Evolutionary conservation across 108 stramenopile species (phyloP), one percentile per base, ranked within the genome.

Genomic region (Cyclotella sp.): DNA sequence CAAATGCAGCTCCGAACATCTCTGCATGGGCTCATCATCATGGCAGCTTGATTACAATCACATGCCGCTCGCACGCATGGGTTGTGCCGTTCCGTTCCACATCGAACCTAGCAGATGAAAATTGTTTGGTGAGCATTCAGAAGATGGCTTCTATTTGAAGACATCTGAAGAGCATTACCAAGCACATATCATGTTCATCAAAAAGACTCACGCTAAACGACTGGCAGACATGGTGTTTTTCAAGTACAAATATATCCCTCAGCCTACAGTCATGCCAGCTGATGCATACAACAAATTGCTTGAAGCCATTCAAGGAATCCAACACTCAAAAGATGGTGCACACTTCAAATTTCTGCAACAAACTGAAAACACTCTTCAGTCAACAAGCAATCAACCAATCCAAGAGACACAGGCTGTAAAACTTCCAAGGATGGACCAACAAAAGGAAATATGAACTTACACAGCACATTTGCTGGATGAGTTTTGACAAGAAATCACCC

Each of bases 51-150:
- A 85, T 74, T 83, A 53, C 78, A 82, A 87, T 64, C 53, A 63
- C 19, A 78, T 75, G 42, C 87, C 87, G 10, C 22, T 87, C 9
- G 84, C 78, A 12, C 87, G 84, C 24, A 57, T 63, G 26, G 87
- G 87, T 0, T 81, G 49, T 11, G 42, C 40, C 13, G 72, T 79
- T 67, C 42, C 82, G 16, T 47, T 49, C 9, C 83, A 81, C 21
- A 34, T 40, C 12, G 77, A 65, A 53, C 75, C 78, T 26, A 15
- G 15, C 7, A 24, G 51, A 55, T 10, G 75, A 5, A 51, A 41
- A 21, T 29, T 70, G 3, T 86, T 55, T 1, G 30, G 34, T 15
- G 47, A 47, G 40, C 77, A 59, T 72, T n/a, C n/a, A n/a, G n/a
- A n/a, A n/a, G n/a, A n/a, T n/a, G n/a, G n/a, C n/a, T n/a, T n/a